Evolutionary conservation across 1,284 basidiomycete genomes (phyloP).

Genomic region (Cutaneotrichosporon arboriforme): DNA sequence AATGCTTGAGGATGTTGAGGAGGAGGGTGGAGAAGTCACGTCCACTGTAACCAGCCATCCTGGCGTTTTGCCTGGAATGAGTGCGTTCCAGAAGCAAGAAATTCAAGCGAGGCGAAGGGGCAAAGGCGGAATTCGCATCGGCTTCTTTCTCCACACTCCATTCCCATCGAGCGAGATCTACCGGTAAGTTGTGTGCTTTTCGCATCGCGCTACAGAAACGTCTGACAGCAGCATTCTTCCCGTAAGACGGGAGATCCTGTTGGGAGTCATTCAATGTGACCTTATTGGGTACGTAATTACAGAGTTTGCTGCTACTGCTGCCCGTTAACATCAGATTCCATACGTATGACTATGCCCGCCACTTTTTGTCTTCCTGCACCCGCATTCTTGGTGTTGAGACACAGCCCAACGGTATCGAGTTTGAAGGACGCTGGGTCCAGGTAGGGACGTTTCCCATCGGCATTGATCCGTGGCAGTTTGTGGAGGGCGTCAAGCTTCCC

Average conservation of each 20-base stretch:
- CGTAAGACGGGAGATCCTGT: slow-evolving; percentile 90
- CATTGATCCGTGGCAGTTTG: slow-evolving; percentile 90
- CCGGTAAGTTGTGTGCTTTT: slow-evolving; percentile 70
- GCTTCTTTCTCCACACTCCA: slow-evolving; percentile 97
- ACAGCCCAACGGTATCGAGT: slow-evolving; percentile 96
- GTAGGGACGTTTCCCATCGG: slow-evolving; percentile 99
- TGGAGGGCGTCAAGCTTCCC: slow-evolving; percentile 73
- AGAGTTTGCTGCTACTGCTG: background rate
- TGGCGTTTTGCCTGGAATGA: slow-evolving; percentile 25
- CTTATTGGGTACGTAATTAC: slow-evolving; percentile 61
- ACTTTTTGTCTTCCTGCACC: slow-evolving; percentile 97
- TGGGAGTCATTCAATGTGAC: slow-evolving; percentile 92
- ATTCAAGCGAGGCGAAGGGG: slow-evolving; percentile 41
- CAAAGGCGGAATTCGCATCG: slow-evolving; percentile 69
- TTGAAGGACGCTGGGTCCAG: slow-evolving; percentile 88
- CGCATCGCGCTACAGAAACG: too few relatives aligned
- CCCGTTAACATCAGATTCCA: slow-evolving; percentile 80
- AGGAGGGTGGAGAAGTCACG: slow-evolving; percentile 35
- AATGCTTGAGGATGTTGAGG: slow-evolving; percentile 36
- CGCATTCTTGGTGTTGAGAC: slow-evolving; percentile 93
- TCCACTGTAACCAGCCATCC: slow-evolving; percentile 17
- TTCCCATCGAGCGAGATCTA: slow-evolving; percentile 99
- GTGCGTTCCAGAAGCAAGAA: slow-evolving; percentile 43
- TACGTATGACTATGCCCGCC: slow-evolving; percentile 98
- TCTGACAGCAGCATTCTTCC: slow-evolving; percentile 76